phyloP scores from a whole-genome alignment of 805 yeast genomes.

The Saturnispora ahearnii region DNA sequence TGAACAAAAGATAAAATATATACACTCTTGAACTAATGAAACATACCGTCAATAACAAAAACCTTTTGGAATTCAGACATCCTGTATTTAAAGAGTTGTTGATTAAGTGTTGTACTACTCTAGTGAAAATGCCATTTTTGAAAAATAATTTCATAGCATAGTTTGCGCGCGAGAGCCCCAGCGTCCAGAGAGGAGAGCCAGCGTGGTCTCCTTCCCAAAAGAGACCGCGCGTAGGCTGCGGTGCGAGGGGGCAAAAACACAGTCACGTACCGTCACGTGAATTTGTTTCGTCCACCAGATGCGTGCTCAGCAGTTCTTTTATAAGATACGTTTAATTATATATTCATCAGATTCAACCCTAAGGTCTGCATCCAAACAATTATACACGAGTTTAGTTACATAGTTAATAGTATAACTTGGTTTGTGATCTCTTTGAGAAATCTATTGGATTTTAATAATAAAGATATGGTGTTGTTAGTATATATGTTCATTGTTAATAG shows the following conservation, averaged over 20 bases:
- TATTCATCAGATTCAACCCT: not conserved
- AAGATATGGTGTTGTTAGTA: not conserved
- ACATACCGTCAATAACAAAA: conserved; percentile 94
- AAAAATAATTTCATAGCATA: not conserved
- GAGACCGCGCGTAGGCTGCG: not conserved
- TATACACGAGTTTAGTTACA: conserved; percentile 14
- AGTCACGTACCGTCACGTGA: conserved; percentile 3
- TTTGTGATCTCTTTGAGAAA: not conserved
- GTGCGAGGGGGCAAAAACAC: conserved; percentile 4
- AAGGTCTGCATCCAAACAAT: not conserved
- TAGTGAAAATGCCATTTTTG: not conserved
- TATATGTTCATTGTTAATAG: not conserved
- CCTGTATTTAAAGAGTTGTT: conserved; percentile 6
- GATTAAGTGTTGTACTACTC: not conserved
- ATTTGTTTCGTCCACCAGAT: too few species aligned
- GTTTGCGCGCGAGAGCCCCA: not conserved
- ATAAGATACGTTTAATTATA: not conserved
- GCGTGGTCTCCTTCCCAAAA: not conserved
- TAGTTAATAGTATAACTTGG: conserved; percentile 1
- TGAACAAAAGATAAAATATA: too few species aligned
- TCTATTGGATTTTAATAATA: not conserved
- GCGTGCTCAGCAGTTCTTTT: not conserved
- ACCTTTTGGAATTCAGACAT: conserved; percentile 93
- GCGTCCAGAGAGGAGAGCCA: not conserved
- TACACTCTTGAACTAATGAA: too few species aligned